Base-by-base conservation (phyloP, 495 filamentous ascomycete genomes). In the Chlorociboria aeruginascens region DNA sequence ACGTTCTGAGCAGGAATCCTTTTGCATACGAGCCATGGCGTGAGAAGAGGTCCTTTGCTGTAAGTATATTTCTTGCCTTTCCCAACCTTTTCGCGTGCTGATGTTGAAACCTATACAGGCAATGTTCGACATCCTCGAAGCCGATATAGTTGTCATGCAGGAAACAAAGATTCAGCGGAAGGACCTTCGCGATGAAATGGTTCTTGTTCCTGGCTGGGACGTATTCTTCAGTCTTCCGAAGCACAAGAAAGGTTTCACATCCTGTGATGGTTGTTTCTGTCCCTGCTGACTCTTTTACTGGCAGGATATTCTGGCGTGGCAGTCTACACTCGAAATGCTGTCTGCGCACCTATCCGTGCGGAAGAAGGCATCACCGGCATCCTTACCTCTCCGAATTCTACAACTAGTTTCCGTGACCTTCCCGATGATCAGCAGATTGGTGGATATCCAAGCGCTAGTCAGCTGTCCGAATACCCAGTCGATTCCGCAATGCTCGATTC, bases 11-110 rank as follows among this genome's bases (percentile, higher is more conserved):
- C 14, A 89, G 86, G 57, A 97, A 98, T 61, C 92, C 92, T 9
- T 96, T 98, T 62, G 78, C 79, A 16, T 95, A 95, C 62, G 83
- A 90, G 63, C 92, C 92, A 82, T 98, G 92, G 92, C 72, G 86
- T 52, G 77, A 85, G 50, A 81, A 79, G 39, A 81, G 82, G 58
- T 84, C 87, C n/a, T 96, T 90, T 64, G 79, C 79, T 61, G 81
- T 86, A 58, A 25, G 20, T 25, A 25, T 25, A 25, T 25, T 4
- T 25, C 20, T 25, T 25, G 20, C 20, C 20, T 25, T 25, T 25
- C 20, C 20, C 20, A 25, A 4, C 20, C 20, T 4, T 47, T 66
- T 39, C 28, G 30, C 7, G 4, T 16, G 6, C 0, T n/a, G 7
- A 29, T 41, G 28, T 12, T 8, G 11, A 9, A 2, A 8, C 25